Evolutionary conservation across 768 basidiomycete species (phyloP).

Genomic region (Suillus ampliporus): DNA sequence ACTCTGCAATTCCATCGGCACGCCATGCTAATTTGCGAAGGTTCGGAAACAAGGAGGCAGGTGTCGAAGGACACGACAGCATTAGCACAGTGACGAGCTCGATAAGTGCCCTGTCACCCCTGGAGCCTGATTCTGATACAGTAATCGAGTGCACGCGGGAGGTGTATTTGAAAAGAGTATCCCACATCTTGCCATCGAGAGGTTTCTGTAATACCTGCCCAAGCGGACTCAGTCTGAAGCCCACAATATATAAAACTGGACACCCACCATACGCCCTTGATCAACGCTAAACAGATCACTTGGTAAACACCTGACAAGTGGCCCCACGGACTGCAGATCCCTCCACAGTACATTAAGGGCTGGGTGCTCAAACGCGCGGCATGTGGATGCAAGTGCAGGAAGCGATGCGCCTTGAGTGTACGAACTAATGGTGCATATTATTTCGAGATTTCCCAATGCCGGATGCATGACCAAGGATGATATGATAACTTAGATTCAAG

Average conservation of each 20-base stretch:
- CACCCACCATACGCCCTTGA: neutral
- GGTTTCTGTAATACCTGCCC: neutral
- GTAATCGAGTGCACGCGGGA: neutral
- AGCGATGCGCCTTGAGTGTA: neutral
- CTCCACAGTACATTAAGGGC: neutral
- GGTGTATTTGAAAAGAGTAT: neutral
- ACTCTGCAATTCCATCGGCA: slow-evolving; percentile 26
- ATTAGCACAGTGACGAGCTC: slow-evolving; percentile 2
- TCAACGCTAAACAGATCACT: neutral
- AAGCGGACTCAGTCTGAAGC: neutral
- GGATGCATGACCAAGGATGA: neutral
- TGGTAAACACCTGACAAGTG: neutral
- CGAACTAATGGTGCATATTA: neutral
- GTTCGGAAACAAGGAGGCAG: slow-evolving; percentile 26
- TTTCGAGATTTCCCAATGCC: neutral
- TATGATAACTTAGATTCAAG: neutral
- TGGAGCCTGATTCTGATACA: neutral
- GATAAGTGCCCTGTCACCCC: neutral
- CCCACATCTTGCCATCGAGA: neutral
- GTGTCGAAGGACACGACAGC: slow-evolving; percentile 21
- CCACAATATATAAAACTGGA: no score
- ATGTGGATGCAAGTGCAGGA: neutral
- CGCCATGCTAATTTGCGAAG: slow-evolving; percentile 28
- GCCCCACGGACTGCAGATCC: neutral
- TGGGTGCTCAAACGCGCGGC: neutral